These are phyloP conservation scores for Saccharomyces eubayanus DNA, from an alignment of 805 yeast species.

Conservation along the genomic window DNA sequence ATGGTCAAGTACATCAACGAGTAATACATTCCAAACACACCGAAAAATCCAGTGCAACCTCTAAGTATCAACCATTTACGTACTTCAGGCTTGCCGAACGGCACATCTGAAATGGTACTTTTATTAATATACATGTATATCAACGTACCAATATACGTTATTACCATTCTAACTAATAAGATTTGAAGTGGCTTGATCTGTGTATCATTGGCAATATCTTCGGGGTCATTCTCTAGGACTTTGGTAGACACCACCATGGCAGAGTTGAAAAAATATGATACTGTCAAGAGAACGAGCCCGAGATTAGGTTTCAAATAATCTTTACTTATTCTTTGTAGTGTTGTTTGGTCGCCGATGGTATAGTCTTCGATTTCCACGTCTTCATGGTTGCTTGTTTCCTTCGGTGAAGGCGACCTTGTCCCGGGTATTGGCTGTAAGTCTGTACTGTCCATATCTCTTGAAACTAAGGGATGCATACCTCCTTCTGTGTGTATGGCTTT, in stretches of 20 bases:
- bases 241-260: slow-evolving; percentile 71
- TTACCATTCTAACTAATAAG: slow-evolving; percentile 63
- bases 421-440: not conserved
- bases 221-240: slow-evolving; percentile 58
- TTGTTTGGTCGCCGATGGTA: not conserved
- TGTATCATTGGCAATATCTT: slow-evolving; percentile 33
- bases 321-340: slow-evolving; percentile 1
- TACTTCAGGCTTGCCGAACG: slow-evolving; percentile 59
- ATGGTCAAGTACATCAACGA: slow-evolving; percentile 65
- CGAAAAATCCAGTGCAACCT: slow-evolving; percentile 69
- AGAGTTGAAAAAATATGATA: slow-evolving; percentile 67
- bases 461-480: not conserved
- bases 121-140: slow-evolving; percentile 44
- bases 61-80: slow-evolving; percentile 49
- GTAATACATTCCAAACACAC: slow-evolving; percentile 72
- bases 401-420: not conserved
- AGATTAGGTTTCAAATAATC: slow-evolving; percentile 30
- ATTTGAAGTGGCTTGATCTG: slow-evolving; percentile 76
- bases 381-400: not conserved
- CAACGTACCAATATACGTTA: slow-evolving; percentile 56
- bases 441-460: not conserved
- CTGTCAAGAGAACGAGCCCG: slow-evolving; percentile 51
- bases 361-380: not conserved
- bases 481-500: not conserved
- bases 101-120: slow-evolving; percentile 43